Conservation (phyloP, 1,139 yeast species). For the Saccharomycopsis crataegensis region DNA sequence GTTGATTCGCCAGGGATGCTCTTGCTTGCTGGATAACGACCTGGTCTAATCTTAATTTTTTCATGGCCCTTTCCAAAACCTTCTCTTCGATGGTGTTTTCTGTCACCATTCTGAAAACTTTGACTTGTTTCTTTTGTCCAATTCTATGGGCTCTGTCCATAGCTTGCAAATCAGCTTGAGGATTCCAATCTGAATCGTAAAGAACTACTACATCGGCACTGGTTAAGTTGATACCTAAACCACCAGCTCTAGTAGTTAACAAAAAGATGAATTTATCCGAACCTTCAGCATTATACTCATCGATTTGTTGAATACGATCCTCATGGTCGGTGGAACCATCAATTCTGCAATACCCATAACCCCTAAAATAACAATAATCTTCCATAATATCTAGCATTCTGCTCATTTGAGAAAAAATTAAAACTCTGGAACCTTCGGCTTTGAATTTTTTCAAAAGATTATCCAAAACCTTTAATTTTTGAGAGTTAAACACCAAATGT, state of each 20-base stretch:
- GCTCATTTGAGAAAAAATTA: constrained; percentile 78
- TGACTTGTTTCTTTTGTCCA: constrained; percentile 77
- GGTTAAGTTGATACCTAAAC: constrained; percentile 75
- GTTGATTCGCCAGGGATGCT: constrained; percentile 31
- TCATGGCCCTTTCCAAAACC: constrained; percentile 73
- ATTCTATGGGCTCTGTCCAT: constrained; percentile 88
- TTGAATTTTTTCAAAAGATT: constrained; percentile 54
- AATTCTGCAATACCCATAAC: constrained; percentile 63
- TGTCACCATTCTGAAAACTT: constrained; percentile 68
- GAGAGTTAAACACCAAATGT: constrained; percentile 65
- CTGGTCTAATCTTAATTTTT: constrained; percentile 69
- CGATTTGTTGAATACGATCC: constrained; percentile 69
- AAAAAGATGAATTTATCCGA: constrained; percentile 64
- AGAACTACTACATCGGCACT: constrained; percentile 68
- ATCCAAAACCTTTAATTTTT: constrained; percentile 67
- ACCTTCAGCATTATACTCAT: constrained; percentile 65
- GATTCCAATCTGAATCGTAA: constrained; percentile 81
- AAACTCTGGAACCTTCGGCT: constrained; percentile 65
- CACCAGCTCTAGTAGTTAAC: constrained; percentile 79
- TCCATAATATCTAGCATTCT: constrained; percentile 72
- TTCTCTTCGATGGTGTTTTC: constrained; percentile 80
- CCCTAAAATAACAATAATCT: constrained; percentile 67
- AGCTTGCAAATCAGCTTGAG: constrained; percentile 82
- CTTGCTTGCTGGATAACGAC: constrained; percentile 77
- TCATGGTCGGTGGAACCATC: constrained; percentile 79